Conservation (phyloP, 805 yeast species). For the Ogataea methylovora region DNA sequence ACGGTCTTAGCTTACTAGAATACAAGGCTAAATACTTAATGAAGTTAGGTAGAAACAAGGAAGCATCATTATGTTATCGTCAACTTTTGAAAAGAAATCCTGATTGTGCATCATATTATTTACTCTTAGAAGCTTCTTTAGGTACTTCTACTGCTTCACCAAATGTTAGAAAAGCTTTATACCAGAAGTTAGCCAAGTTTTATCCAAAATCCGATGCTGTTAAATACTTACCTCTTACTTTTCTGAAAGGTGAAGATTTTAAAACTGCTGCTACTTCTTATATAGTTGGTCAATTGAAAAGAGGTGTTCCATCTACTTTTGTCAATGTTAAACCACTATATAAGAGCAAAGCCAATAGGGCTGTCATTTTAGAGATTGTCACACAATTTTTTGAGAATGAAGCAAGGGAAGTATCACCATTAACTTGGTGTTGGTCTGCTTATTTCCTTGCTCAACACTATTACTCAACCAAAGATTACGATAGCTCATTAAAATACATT, state of each 20-base stretch:
- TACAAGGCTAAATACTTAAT: slow-evolving; percentile 57
- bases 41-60: slow-evolving; percentile 46
- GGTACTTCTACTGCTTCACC: slow-evolving; percentile 40
- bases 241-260: slow-evolving; percentile 46
- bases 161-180: slow-evolving; percentile 48
- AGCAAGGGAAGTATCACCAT: slow-evolving; percentile 25
- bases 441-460: slow-evolving; percentile 78
- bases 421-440: slow-evolving; percentile 57
- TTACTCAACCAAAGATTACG: slow-evolving; percentile 46
- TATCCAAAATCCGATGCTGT: slow-evolving; percentile 86
- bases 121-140: slow-evolving; percentile 56
- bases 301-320: slow-evolving; percentile 89
- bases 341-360: slow-evolving; percentile 31
- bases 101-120: slow-evolving; percentile 62
- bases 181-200: slow-evolving; percentile 54
- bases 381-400: slow-evolving; percentile 33
- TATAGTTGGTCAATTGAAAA: slow-evolving; percentile 50
- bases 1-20: slow-evolving; percentile 56
- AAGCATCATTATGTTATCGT: slow-evolving; percentile 65
- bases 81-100: slow-evolving; percentile 78
- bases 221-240: slow-evolving; percentile 67
- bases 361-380: slow-evolving; percentile 46
- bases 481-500: slow-evolving; percentile 47
- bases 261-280: slow-evolving; percentile 43
- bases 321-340: slow-evolving; percentile 79